phyloP scores from a whole-genome alignment of 148 eudicot species.

The Persicaria maculosa region DNA sequence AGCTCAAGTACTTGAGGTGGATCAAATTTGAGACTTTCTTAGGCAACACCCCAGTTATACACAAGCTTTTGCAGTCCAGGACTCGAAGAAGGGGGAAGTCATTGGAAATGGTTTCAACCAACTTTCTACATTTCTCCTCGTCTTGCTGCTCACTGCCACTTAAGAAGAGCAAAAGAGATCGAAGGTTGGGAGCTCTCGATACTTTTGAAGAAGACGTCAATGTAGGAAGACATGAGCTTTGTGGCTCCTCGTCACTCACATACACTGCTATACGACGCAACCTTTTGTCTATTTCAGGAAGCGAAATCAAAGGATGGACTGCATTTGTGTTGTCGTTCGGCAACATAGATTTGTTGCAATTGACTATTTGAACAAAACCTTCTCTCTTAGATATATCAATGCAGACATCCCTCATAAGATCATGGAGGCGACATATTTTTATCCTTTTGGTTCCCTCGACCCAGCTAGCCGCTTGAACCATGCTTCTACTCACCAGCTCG shows the following conservation, averaged over 20 bases:
- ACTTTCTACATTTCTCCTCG: no score
- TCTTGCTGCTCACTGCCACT: neutral
- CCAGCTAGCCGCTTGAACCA: neutral
- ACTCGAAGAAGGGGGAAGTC: no score
- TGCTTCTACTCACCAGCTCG: conserved; percentile 2
- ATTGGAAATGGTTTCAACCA: no score
- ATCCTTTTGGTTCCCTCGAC: neutral
- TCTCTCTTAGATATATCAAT: neutral
- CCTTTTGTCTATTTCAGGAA: neutral
- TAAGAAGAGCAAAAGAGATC: neutral
- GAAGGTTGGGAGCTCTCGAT: neutral
- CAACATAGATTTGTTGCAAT: neutral
- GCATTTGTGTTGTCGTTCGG: neutral
- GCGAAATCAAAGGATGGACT: neutral
- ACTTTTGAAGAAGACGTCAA: neutral
- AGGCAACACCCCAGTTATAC: no score
- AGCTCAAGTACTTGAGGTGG: neutral
- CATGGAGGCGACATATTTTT: neutral
- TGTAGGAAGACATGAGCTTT: neutral
- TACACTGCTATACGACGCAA: neutral
- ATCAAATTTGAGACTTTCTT: neutral
- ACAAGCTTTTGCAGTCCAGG: no score
- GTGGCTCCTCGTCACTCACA: neutral
- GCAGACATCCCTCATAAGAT: conserved; percentile 11
- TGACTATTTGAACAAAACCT: neutral